Base-by-base conservation (phyloP, 345 rosid species). In the Populus alba region DNA sequence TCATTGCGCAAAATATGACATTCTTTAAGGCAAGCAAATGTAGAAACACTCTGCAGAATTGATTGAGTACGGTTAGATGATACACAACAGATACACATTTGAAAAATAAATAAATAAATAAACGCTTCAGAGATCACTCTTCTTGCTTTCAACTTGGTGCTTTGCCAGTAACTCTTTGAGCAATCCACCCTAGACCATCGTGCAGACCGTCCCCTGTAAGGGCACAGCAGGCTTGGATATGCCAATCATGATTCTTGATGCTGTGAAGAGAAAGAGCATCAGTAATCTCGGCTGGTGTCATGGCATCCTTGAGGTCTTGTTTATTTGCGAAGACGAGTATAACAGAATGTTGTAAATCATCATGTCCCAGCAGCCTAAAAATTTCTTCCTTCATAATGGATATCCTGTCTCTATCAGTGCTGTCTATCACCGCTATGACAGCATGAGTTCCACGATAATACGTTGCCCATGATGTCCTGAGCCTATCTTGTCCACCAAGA, bases 231-330 rank as follows among this genome's bases (percentile, higher is more conserved):
- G 98, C 91, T 90, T 94, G 97, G 69, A 95, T 94, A 83, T 96
- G 98, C 99, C 99, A 96, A 75, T 95, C 97, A 73, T 95, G 97
- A 79, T 87, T 95, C 89, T 91, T 93, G 81, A 95, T 95, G 85
- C 91, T 88, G 76, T 92, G 99, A 73, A 95, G 99, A 25, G 94
- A 91, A 38, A 94, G 95, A 27, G 93, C 91, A 74, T 94, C 97
- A 0, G 98, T 90, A 69, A 92, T 92, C 82, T 93, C 97, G 29
- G 97, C 92, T 1, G 97, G 97, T 75, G 92, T 86, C 99, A 94
- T 94, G 20, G 97, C 98, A 73, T 92, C 99, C 81, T 92, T 91
- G 38, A 95, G 81, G 75, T 95, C 99, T 66, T 94, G 99, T 81
- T 94, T 92, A 88, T 94, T 94, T 75, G 98, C 97, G 76, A 91